Evolutionary conservation across 306 rosid species (phyloP).

Genomic region (Phaseolus lunatus): DNA sequence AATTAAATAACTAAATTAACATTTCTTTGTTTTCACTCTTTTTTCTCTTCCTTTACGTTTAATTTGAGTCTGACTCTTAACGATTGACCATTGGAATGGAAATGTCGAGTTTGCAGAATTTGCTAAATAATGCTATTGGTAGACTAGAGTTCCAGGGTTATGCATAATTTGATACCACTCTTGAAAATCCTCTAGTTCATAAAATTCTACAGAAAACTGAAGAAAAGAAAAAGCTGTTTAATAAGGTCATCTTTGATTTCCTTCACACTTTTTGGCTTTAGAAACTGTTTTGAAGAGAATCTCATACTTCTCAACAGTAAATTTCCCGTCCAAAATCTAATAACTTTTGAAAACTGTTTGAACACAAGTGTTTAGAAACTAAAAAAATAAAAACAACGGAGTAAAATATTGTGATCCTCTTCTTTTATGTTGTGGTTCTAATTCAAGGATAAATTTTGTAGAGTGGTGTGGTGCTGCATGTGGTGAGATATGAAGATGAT

Average conservation of each 20-base stretch:
- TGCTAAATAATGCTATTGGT: not conserved
- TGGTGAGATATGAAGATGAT: not conserved
- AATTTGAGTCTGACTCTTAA: constrained; percentile 1
- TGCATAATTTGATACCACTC: not conserved
- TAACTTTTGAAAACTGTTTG: not conserved
- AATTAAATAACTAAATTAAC: not conserved
- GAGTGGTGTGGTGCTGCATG: not conserved
- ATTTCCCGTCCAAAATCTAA: not conserved
- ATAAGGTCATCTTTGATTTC: not conserved
- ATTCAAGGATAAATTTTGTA: not conserved
- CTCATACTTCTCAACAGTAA: not conserved
- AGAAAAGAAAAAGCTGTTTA: not conserved
- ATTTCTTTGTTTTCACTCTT: not conserved
- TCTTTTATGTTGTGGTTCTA: not conserved
- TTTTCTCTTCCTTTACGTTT: not conserved
- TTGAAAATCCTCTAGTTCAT: not conserved
- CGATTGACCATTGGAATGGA: constrained; percentile 1
- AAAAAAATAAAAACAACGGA: not conserved
- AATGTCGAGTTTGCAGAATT: not conserved
- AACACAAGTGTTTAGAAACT: not conserved
- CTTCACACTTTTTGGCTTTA: not conserved
- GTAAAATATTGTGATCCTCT: not conserved
- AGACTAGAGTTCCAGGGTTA: not conserved
- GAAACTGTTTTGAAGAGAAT: not conserved
- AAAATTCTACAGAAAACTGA: not conserved